Percentiles rank a stretch among this genome's conserved stretches.
Evolutionary conservation across 169 alveolate genomes (phyloP).

Genomic region (Besnoitia besnoiti): DNA sequence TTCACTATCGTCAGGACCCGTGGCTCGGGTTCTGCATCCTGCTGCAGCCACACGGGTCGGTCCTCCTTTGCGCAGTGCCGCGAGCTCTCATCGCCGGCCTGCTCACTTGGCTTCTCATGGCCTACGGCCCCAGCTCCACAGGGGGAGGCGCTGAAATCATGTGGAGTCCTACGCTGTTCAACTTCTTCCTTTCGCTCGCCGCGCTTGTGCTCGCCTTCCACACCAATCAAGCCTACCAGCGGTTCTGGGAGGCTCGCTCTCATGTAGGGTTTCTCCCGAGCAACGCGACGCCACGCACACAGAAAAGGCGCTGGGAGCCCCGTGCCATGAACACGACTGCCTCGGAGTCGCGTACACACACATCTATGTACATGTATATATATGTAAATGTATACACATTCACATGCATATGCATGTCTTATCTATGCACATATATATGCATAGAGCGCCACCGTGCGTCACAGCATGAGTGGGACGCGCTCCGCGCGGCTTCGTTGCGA

Average conservation of each 20-base stretch:
- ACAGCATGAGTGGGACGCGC: neutral
- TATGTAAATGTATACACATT: neutral
- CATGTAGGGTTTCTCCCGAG: too few relatives aligned
- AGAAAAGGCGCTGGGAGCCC: too few relatives aligned
- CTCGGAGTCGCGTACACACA: too few relatives aligned
- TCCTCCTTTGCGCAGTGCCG: constrained; percentile 38
- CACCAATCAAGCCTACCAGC: constrained; percentile 53
- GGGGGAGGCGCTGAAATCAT: constrained; percentile 7
- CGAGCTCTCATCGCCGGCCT: constrained; percentile 40
- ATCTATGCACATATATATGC: neutral
- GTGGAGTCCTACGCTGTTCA: constrained; percentile 31
- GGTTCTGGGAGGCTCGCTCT: constrained; percentile 61
- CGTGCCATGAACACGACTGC: too few relatives aligned
- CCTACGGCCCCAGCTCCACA: neutral
- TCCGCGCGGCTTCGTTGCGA: too few relatives aligned
- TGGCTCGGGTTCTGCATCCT: constrained; percentile 45
- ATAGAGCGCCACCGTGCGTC: neutral
- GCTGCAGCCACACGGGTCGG: constrained; percentile 50
- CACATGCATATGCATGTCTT: neutral
- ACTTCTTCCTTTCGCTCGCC: constrained; percentile 26
- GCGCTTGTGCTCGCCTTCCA: constrained; percentile 44
- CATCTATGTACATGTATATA: neutral
- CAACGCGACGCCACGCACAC: too few relatives aligned
- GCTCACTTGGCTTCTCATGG: constrained; percentile 9
- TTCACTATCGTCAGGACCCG: constrained; percentile 39